Conservation (phyloP, 78 protist species). For the Dictyostelium intermedium region DNA sequence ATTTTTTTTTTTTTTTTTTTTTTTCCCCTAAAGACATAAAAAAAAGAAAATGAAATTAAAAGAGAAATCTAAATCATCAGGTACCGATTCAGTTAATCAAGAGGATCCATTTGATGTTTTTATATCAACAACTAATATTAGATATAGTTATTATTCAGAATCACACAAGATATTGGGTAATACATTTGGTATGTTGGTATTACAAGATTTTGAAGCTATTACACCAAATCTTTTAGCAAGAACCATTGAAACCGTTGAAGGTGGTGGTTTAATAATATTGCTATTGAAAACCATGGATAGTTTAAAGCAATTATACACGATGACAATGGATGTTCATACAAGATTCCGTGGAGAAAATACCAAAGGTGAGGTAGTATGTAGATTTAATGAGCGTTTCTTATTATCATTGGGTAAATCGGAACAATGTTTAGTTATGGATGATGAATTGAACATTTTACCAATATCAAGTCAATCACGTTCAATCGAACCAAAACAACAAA, state of each 20-base stretch:
- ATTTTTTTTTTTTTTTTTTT: no score
- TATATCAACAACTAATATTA: constrained; percentile 93
- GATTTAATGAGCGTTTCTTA: constrained; percentile 99
- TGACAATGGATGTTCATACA: constrained; percentile 98
- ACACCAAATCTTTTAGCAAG: constrained; percentile 99
- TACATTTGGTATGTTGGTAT: constrained; percentile 98
- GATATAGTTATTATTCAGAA: constrained; percentile 95
- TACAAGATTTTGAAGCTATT: constrained; percentile 99
- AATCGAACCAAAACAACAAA: constrained; percentile 62
- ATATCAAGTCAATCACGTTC: constrained; percentile 75
- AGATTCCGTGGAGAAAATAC: constrained; percentile 91
- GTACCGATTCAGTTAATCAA: constrained; percentile 34
- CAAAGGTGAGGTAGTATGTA: constrained; percentile 90
- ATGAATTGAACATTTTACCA: constrained; percentile 97
- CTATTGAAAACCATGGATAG: constrained; percentile 93
- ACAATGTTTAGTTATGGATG: constrained; percentile 93
- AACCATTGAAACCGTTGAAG: constrained; percentile 99
- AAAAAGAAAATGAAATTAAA: constrained; percentile 53
- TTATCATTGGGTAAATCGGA: constrained; percentile 93
- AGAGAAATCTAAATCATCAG: constrained; percentile 52
- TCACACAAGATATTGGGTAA: constrained; percentile 98
- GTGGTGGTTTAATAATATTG: constrained; percentile 98
- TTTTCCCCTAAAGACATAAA: constrained; percentile 44
- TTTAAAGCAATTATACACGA: constrained; percentile 90
- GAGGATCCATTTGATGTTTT: constrained; percentile 97